Base-by-base conservation (phyloP, 768 basidiomycete species). In the Mrakia hoshinonis region DNA sequence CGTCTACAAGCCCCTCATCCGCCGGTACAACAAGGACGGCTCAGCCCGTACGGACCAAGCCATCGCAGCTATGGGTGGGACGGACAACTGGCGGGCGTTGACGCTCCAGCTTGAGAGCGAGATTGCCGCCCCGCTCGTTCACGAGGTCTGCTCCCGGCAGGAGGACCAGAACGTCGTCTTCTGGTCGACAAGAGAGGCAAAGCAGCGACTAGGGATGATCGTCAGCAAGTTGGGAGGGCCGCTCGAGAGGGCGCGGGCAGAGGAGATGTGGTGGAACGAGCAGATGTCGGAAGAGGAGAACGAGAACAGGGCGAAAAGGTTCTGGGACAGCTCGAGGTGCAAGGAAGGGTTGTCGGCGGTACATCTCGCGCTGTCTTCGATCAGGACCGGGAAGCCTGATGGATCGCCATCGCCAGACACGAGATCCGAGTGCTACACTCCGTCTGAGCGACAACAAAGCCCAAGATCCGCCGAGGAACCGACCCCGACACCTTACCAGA, bases 101-200 rank as follows among this genome's bases (percentile, higher is more conserved):
- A 84, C 85, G 0, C 84, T 84, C 65, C 92, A 93, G 75, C 83
- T 87, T 0, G 78, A 86, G 48, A 88, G 89, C 77, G 92, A 95
- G 77, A 89, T 89, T 85, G 78, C 81, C 10, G 84, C 81, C 66
- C 83, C 83, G 0, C 75, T 90, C 39, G 79, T 92, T 3, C 81
- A 87, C 67, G 88, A 89, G 55, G 52, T 72, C n/a, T 31, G 12
- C 34, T 72, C n/a, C 22, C 61, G 26, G 15, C 10, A 15, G 9
- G 58, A 69, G 47, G 49, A 72, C 3, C 54, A 70, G 15, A 73
- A 77, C 1, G 81, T 89, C 9, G 82, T 84, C 58, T 91, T 92
- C 73, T 95, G 90, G 89, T 87, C 89, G 6, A 93, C 91, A 0
- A 77, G 79, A 0, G 91, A 92, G 77, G 91, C 90, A 0, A 84